phyloP scores from a whole-genome alignment of 306 rosid species.

The Rosa persica region DNA sequence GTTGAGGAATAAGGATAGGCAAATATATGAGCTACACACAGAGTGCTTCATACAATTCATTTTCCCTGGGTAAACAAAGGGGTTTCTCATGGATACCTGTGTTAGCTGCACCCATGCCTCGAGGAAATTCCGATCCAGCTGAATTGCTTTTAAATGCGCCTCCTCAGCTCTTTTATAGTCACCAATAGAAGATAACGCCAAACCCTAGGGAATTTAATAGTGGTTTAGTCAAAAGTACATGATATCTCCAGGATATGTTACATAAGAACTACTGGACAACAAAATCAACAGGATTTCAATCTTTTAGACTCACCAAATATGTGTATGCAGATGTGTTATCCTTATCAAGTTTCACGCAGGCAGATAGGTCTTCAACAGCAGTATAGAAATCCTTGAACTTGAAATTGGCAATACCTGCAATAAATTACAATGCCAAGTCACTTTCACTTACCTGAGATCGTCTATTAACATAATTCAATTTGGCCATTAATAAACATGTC shows the following conservation, averaged over 20 bases:
- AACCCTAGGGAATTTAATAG: slow-evolving; percentile 54
- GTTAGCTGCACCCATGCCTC: slow-evolving; percentile 89
- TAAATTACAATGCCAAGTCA: slow-evolving; percentile 8
- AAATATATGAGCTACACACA: not conserved
- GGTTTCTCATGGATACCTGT: slow-evolving; percentile 51
- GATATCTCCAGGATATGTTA: slow-evolving; percentile 15
- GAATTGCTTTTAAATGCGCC: slow-evolving; percentile 75
- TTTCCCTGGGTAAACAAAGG: slow-evolving; percentile 19
- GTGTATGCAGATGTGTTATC: slow-evolving; percentile 78
- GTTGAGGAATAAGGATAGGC: slow-evolving; percentile 8
- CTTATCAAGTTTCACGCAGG: slow-evolving; percentile 67
- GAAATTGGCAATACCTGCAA: slow-evolving; percentile 76
- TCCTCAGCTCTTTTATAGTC: slow-evolving; percentile 80
- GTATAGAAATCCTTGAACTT: slow-evolving; percentile 76
- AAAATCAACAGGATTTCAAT: slow-evolving; percentile 17
- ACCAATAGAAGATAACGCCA: slow-evolving; percentile 78
- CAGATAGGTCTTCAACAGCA: slow-evolving; percentile 73
- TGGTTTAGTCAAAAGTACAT: slow-evolving; percentile 25
- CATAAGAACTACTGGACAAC: slow-evolving; percentile 24
- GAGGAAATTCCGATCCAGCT: slow-evolving; percentile 66
- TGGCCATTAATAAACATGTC: not conserved
- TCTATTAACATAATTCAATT: not conserved
- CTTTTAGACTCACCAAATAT: slow-evolving; percentile 61
- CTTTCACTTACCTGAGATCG: not conserved
- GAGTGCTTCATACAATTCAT: slow-evolving; percentile 2